phyloP scores from a whole-genome alignment of 192 early-diverging fungal genomes.

The Coemansia sp. region DNA sequence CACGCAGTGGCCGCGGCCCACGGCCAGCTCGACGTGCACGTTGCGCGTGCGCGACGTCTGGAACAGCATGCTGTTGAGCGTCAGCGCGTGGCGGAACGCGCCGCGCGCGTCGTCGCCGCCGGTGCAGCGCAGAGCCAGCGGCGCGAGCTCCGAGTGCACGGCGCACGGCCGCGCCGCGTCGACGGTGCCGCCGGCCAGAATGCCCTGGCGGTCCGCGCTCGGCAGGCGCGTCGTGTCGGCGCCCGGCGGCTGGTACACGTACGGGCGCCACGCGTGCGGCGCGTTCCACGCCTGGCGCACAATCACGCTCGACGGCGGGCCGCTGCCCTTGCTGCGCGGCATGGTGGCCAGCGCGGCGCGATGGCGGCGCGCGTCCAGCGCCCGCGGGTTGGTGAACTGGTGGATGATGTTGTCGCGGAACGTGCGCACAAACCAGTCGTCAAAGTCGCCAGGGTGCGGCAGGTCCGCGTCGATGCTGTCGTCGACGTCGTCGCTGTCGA shows the following conservation, averaged over 20 bases:
- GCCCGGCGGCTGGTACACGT: constrained; percentile 28
- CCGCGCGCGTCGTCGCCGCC: constrained; percentile 34
- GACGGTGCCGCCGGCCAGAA: background rate
- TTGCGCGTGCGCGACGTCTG: constrained; percentile 17
- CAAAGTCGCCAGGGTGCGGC: constrained; percentile 3
- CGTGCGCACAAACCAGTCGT: constrained; percentile 14
- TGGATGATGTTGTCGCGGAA: constrained; percentile 1
- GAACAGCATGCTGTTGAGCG: constrained; percentile 11
- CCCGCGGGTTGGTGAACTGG: background rate
- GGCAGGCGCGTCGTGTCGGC: background rate
- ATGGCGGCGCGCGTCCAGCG: background rate
- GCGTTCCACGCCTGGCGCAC: constrained; percentile 41
- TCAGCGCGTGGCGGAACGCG: constrained; percentile 25
- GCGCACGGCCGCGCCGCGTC: constrained; percentile 9
- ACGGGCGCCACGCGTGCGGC: constrained; percentile 20
- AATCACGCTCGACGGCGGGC: constrained; percentile 8
- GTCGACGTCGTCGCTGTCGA: constrained; percentile 1
- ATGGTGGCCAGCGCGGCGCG: background rate
- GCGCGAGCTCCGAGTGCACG: constrained; percentile 12
- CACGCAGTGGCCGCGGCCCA: constrained; percentile 15
- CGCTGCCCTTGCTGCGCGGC: background rate
- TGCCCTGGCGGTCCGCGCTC: too few species aligned
- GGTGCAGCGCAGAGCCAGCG: constrained; percentile 17
- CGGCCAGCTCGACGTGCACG: constrained; percentile 39
- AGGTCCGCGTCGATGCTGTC: background rate